phyloP scores from a whole-genome alignment of 1,139 yeast species.

The Scheffersomyces titani region DNA sequence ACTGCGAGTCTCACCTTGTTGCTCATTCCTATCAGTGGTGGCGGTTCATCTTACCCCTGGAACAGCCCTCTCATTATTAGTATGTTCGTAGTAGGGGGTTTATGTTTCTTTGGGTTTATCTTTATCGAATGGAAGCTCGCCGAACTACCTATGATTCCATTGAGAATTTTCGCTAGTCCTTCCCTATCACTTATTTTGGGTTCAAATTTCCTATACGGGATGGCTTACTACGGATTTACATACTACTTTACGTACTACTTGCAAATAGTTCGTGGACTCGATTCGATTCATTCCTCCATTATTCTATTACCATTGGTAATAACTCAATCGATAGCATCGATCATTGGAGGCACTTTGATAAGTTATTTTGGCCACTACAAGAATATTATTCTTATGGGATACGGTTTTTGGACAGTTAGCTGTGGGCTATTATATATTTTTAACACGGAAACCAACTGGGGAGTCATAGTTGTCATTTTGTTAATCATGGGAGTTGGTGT shows the following conservation, averaged over 20 bases:
- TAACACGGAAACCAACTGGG: conserved; percentile 12
- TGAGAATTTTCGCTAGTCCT: conserved; percentile 13
- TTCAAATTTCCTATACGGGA: conserved; percentile 19
- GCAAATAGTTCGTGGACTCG: conserved; percentile 17
- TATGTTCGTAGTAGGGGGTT: conserved; percentile 20
- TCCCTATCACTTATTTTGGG: conserved; percentile 14
- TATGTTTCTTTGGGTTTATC: conserved; percentile 15
- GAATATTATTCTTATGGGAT: conserved; percentile 14
- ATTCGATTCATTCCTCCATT: conserved; percentile 14
- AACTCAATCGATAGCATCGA: conserved; percentile 16
- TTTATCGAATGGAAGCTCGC: conserved; percentile 21
- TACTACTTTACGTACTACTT: conserved; percentile 20
- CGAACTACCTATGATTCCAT: conserved; percentile 23
- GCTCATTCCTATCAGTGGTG: conserved; percentile 21
- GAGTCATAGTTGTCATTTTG: conserved; percentile 15
- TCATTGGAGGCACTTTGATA: conserved; percentile 18
- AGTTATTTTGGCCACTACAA: conserved; percentile 19
- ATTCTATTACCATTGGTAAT: conserved; percentile 18
- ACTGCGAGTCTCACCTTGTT: conserved; percentile 18
- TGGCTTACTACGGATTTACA: conserved; percentile 18
- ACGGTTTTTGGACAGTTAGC: conserved; percentile 16
- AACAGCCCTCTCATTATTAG: conserved; percentile 17
- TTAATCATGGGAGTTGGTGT: conserved; percentile 19
- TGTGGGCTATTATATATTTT: conserved; percentile 15
- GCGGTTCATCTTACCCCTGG: conserved; percentile 23